Conservation (phyloP, 192 early-diverging fungal genomes). For the Allomyces arbusculus region DNA sequence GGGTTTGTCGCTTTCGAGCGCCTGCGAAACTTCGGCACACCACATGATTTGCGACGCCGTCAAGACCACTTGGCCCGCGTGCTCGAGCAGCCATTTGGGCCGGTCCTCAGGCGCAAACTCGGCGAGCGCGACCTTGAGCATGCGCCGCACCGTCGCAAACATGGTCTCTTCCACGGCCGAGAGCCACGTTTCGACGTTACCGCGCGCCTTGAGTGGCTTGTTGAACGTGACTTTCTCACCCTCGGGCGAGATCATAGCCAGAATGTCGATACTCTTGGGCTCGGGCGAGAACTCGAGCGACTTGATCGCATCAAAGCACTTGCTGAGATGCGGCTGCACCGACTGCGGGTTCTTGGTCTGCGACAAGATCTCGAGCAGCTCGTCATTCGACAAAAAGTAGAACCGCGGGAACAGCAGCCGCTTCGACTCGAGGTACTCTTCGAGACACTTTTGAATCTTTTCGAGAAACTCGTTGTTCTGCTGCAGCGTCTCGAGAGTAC, state of each 20-base stretch:
- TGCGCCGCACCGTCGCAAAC: constrained; percentile 22
- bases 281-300: constrained; percentile 29
- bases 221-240: constrained; percentile 29
- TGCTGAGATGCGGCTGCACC: constrained; percentile 36
- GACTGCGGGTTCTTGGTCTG: constrained; percentile 41
- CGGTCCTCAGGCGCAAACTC: constrained; percentile 28
- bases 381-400: constrained; percentile 43
- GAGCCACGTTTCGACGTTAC: constrained; percentile 42
- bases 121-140: constrained; percentile 28
- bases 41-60: constrained; percentile 36
- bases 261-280: constrained; percentile 35
- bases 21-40: constrained; percentile 26
- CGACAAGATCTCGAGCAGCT: constrained; percentile 38
- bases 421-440: constrained; percentile 39
- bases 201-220: constrained; percentile 40
- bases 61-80: constrained; percentile 32
- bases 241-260: constrained; percentile 33
- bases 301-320: constrained; percentile 45
- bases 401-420: constrained; percentile 37
- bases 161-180: constrained; percentile 39
- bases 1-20: constrained; percentile 20
- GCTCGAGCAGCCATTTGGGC: constrained; percentile 32
- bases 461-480: constrained; percentile 36
- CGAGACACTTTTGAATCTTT: constrained; percentile 41
- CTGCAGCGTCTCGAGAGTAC: constrained; percentile 30